These are phyloP conservation scores for Dalechampia spathulata DNA, from an alignment of 441 rosid species.

Conservation along the genomic window DNA sequence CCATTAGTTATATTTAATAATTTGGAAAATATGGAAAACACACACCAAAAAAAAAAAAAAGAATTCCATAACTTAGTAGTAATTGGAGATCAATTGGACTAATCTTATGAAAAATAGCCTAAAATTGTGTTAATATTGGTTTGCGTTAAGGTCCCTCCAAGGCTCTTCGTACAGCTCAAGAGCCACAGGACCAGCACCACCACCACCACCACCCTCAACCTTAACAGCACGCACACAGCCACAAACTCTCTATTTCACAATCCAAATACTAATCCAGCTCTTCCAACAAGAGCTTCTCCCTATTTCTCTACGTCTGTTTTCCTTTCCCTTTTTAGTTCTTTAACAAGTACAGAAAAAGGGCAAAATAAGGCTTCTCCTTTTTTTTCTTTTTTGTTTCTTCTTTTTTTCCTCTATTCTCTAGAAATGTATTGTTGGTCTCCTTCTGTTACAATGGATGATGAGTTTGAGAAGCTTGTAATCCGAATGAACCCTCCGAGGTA, in stretches of 20 bases:
- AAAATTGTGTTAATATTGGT: background rate
- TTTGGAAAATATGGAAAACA: too few relatives aligned
- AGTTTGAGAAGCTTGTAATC: slow-evolving; percentile 63
- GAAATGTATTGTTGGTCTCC: slow-evolving; percentile 62
- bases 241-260: slow-evolving; percentile 19
- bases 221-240: slow-evolving; percentile 10
- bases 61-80: too few relatives aligned
- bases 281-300: too few relatives aligned
- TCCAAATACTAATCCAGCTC: too few relatives aligned
- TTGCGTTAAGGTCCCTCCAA: slow-evolving; percentile 28
- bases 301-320: too few relatives aligned
- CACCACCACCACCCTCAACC: slow-evolving; percentile 4
- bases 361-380: background rate
- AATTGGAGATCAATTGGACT: too few relatives aligned
- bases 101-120: too few relatives aligned
- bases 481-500: slow-evolving; percentile 82
- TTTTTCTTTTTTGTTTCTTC: background rate
- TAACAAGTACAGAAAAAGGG: background rate
- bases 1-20: too few relatives aligned
- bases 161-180: slow-evolving; percentile 39
- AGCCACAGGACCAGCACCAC: slow-evolving; percentile 21
- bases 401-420: background rate
- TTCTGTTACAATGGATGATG: slow-evolving; percentile 46
- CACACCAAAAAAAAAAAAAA: too few relatives aligned
- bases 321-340: too few relatives aligned